Conservation (phyloP, 805 yeast genomes). For the Candida awuae region DNA sequence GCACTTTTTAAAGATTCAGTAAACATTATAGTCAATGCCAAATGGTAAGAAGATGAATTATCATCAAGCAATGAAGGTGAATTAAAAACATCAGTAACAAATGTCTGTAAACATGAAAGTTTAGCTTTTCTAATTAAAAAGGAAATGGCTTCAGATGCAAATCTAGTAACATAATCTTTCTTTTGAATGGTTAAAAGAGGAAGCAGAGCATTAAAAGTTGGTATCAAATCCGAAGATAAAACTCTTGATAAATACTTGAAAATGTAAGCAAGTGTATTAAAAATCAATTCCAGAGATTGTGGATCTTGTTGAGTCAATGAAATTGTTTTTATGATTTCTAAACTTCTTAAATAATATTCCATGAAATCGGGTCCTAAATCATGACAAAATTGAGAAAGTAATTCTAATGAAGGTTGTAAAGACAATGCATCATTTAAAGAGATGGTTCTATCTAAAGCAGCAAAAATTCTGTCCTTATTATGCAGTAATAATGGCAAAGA, state of each 20-base stretch:
- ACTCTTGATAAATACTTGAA: conserved; percentile 77
- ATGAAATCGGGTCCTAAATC: conserved; percentile 90
- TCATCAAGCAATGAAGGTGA: conserved; percentile 25
- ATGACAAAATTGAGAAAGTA: conserved; percentile 77
- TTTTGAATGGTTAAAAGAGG: conserved; percentile 54
- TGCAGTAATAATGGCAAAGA: conserved; percentile 76
- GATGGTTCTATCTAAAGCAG: conserved; percentile 33
- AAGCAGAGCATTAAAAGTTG: conserved; percentile 58
- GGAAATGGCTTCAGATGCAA: conserved; percentile 86
- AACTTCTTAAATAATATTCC: conserved; percentile 46
- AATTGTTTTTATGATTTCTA: conserved; percentile 43
- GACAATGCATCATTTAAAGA: conserved; percentile 57
- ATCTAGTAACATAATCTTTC: conserved; percentile 63
- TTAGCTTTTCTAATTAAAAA: conserved; percentile 68
- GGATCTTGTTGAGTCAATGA: conserved; percentile 45
- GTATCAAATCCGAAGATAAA: conserved; percentile 52
- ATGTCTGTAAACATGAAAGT: conserved; percentile 35
- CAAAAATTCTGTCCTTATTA: conserved; percentile 56
- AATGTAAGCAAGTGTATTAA: conserved; percentile 76
- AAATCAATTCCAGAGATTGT: conserved; percentile 69
- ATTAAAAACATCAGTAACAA: conserved; percentile 36
- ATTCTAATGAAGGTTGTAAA: conserved; percentile 72
- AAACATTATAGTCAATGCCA: conserved; percentile 51
- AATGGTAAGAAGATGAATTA: conserved; percentile 40
- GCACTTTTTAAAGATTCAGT: conserved; percentile 72